These are phyloP conservation scores for Tetracladium maxilliforme DNA, from an alignment of 2,329 filamentous ascomycete genomes.

Conservation along the genomic window DNA sequence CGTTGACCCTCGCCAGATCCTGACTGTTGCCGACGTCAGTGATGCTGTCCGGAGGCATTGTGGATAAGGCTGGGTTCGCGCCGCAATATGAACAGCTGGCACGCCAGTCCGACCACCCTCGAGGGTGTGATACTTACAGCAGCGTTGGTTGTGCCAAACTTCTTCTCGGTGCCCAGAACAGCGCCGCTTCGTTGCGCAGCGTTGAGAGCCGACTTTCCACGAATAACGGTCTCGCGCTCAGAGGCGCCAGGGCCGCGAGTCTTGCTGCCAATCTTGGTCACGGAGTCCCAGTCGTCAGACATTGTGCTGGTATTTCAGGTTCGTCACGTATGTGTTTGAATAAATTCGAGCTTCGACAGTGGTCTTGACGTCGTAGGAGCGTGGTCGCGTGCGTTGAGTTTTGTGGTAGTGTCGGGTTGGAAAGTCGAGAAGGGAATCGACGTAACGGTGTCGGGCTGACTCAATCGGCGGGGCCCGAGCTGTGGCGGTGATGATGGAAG, in stretches of 20 bases:
- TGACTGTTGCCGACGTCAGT: neutral
- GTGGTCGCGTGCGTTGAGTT: too few species aligned
- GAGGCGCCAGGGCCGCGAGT: slow-evolving; percentile 49
- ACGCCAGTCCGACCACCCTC: slow-evolving; percentile 1
- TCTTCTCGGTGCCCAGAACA: slow-evolving; percentile 83
- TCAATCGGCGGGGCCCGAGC: slow-evolving; percentile 1
- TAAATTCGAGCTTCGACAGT: too few species aligned
- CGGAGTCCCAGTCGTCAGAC: slow-evolving; percentile 75
- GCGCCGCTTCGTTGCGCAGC: slow-evolving; percentile 72
- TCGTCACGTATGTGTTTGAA: too few species aligned
- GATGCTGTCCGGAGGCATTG: neutral
- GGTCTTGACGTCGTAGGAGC: too few species aligned
- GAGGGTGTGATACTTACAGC: slow-evolving; percentile 37
- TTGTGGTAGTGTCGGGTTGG: too few species aligned
- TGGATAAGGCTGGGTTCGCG: too few species aligned
- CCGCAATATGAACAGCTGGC: neutral
- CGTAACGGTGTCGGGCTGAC: slow-evolving; percentile 1
- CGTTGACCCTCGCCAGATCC: slow-evolving; percentile 59
- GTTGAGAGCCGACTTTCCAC: slow-evolving; percentile 72
- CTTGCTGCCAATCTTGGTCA: slow-evolving; percentile 91
- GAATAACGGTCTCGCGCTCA: slow-evolving; percentile 75
- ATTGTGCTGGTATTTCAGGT: slow-evolving; percentile 18
- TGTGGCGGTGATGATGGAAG: slow-evolving; percentile 3
- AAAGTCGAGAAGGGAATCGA: neutral
- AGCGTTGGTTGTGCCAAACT: slow-evolving; percentile 63